Evolutionary conservation across 2,329 filamentous ascomycete species (phyloP), one percentile per base, ranked within the genome.

Genomic region (Arthrocladium fulminans): DNA sequence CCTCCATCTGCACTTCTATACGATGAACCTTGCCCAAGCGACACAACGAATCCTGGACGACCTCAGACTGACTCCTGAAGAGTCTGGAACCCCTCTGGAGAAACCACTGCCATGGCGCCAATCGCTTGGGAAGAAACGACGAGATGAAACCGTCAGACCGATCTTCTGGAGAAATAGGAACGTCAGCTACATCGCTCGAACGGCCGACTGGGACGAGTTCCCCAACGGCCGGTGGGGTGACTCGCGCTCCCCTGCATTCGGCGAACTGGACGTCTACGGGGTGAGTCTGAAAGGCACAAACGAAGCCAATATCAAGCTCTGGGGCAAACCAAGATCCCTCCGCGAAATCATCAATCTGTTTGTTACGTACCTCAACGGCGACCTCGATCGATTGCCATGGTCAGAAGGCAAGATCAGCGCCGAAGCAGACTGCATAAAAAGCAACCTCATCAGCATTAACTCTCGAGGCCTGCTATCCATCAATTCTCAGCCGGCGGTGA

Each of bases 81-180:
- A 80, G 6, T 57, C 57, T 17, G 81, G 85, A 54, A 82, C 83
- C 24, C 88, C 89, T 2, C 73, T 88, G 45, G 87, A 90, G 65
- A 90, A 92, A 61, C 80, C 88, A n/a, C 76, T 98, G 13, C 92
- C 92, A 5, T 98, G 94, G 90, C 84, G 94, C 64, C 88, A 94
- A 62, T 97, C 90, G 32, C 84, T 97, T 51, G 89, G 83, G 38
- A 79, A 95, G 55, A 86, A 88, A 46, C 82, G 92, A 41, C 80
- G 90, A 60, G 86, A 87, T 41, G 92, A 98, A 70, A 94, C 96
- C 62, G 92, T 98, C 37, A 86, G 92, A 46, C 92, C 92, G 27
- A 94, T 98, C 58, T 98, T 98, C 76, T 98, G 92, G 92, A 83
- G 90, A 59, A 96, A 97, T 70, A 81, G 92, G 50, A 92, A 94